Base-by-base conservation (phyloP, 345 rosid genomes). In the Pistacia integerrima region DNA sequence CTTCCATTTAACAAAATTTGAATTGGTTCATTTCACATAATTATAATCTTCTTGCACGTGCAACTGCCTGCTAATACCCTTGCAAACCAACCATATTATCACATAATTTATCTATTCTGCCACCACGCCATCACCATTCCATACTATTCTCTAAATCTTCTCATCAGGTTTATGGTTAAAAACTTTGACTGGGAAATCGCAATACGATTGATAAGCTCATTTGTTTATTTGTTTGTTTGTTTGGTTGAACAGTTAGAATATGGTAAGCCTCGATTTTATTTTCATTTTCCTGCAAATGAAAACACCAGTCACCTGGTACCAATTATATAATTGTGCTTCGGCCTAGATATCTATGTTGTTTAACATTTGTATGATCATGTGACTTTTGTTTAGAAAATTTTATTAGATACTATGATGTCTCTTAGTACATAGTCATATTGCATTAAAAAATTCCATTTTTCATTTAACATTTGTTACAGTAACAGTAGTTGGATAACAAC, bases 61-160 rank as follows among this genome's bases (percentile, higher is more conserved):
- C 62, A 4, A 48, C 18, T 77, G 84, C 76, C 76, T 71, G 71
- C 80, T 64, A 54, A 64, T 71, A 64, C 80, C 78, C 73, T 57
- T 20, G 48, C 78, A 28, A 49, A 3, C 67, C 48, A 49, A 18
- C 28, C 55, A 48, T 16, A 0, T 48, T 22, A n/a, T 41, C 56
- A 36, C 22, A 4, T 55, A 55, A 17, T 57, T 20, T 56, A 38
- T 71, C 64, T 4, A 11, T 22, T 38, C 3, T 12, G 5, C 13
- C 22, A 13, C 17, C n/a, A 56, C 5, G 59, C n/a, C 12, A 9
- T 8, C 13, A 49, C 16, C 57, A 16, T 4, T 16, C 16, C 5
- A 66, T 66, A 44, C 11, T 66, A 20, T 44, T 46, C 4, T 44
- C 54, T n/a, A 46, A 22, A 36, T 64, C 22, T 64, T 18, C 57